Evolutionary conservation across 345 rosid species (phyloP).

Genomic region (Euclidium syriacum): DNA sequence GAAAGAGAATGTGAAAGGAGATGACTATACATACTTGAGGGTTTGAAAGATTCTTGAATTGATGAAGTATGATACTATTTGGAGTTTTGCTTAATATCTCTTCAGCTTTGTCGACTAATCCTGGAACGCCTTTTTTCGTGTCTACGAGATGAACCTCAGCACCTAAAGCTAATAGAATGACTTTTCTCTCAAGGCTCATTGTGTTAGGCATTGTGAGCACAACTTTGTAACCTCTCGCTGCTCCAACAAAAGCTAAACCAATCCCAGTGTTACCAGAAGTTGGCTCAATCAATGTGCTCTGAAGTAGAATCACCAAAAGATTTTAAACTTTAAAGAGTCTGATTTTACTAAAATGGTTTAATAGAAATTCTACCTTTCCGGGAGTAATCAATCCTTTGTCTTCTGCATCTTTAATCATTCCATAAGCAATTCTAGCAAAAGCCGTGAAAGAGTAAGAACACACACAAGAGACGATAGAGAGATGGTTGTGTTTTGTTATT

Average conservation of each 20-base stretch:
- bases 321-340: background rate
- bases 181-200: slow-evolving; percentile 58
- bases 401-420: slow-evolving; percentile 70
- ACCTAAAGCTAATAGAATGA: slow-evolving; percentile 61
- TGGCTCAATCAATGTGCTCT: slow-evolving; percentile 52
- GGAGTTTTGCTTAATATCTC: slow-evolving; percentile 58
- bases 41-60: slow-evolving; percentile 52
- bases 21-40: slow-evolving; percentile 30
- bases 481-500: too few relatives aligned
- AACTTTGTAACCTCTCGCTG: slow-evolving; percentile 63
- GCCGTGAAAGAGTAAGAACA: background rate
- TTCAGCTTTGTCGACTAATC: slow-evolving; percentile 39
- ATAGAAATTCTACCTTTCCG: slow-evolving; percentile 36
- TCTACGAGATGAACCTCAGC: slow-evolving; percentile 58
- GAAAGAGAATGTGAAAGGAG: background rate
- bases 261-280: slow-evolving; percentile 84
- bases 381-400: slow-evolving; percentile 50
- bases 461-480: background rate
- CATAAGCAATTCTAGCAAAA: slow-evolving; percentile 38
- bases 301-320: background rate
- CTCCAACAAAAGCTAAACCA: slow-evolving; percentile 64
- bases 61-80: slow-evolving; percentile 41
- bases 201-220: slow-evolving; percentile 55
- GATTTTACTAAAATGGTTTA: background rate
- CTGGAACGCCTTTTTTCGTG: slow-evolving; percentile 39